Evolutionary conservation across 1,139 yeast genomes (phyloP).

Genomic region (Blastobotrys petasosporus): DNA sequence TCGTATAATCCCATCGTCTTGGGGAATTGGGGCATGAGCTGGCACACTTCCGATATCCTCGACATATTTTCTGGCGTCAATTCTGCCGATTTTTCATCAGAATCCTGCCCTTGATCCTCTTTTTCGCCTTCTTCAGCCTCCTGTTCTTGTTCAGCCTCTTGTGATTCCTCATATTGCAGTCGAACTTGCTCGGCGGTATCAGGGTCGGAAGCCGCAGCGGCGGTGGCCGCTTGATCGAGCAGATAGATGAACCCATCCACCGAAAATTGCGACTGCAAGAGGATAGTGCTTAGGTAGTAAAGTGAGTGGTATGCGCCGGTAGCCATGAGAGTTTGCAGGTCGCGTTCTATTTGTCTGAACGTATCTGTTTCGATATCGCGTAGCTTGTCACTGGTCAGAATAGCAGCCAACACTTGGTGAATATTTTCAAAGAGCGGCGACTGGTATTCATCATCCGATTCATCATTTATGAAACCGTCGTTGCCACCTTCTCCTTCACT

Average conservation of each 20-base stretch:
- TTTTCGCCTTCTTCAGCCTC: neutral
- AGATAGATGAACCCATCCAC: no score
- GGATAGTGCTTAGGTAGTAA: no score
- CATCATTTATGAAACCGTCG: no score
- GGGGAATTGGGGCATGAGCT: constrained; percentile 1
- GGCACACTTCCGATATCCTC: neutral
- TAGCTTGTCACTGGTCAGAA: constrained; percentile 4
- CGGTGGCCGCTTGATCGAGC: no score
- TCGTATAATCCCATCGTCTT: constrained; percentile 3
- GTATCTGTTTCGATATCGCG: constrained; percentile 1
- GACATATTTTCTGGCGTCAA: neutral
- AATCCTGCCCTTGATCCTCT: neutral
- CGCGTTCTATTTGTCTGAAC: constrained; percentile 1
- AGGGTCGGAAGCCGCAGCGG: no score
- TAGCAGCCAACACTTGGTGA: constrained; percentile 5
- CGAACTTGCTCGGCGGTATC: neutral
- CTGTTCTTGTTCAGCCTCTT: neutral
- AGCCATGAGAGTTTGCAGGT: neutral
- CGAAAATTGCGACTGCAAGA: no score
- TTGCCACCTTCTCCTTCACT: neutral
- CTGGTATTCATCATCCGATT: no score
- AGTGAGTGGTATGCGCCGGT: neutral
- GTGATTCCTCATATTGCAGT: neutral
- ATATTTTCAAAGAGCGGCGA: neutral
- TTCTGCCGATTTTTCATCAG: neutral